Evolutionary conservation across 441 rosid genomes (phyloP), one percentile per base, ranked within the genome.

Genomic region (Aleurites moluccanus): DNA sequence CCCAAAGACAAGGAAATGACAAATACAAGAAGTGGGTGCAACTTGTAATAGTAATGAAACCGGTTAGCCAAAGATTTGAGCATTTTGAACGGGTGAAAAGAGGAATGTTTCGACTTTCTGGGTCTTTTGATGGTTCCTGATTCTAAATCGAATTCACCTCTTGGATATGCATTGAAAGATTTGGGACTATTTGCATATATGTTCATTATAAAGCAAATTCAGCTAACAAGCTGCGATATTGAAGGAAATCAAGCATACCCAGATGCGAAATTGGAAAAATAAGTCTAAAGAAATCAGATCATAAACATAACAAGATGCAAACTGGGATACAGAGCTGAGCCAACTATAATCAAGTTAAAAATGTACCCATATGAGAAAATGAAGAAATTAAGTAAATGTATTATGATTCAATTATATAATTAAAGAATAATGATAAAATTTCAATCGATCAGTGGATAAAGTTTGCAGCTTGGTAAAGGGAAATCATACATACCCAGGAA

Each of bases 81-180:
- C 96, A 92, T 95, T 78, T 75, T 89, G 59, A 81, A 7, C 9
- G 85, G 84, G 70, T 73, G 61, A 70, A 77, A 28, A 9, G 80
- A 60, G 27, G 86, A 84, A 18, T 67, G 83, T 86, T 85, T 93
- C 15, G 86, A 72, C 77, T 88, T 91, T 64, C 93, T 85, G 56
- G 83, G 45, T 86, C 93, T 86, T 75, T 83, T 91, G 38, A 83
- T 33, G 25, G 86, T 74, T 77, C 90, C 97, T 69, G 90, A 87
- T 80, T 96, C 99, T 80, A 96, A 70, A 82, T 93, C 99, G 52
- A 92, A 87, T 62, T 92, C 96, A 71, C 81, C 77, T 75, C 88
- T 84, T 30, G 93, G 88, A 75, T 96, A 95, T 57, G 98, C 92
- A 76, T 78, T 72, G 79, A 89, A 91, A 68, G 92, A 78, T 75